Evolutionary conservation across 352 stramenopile genomes (phyloP).

Genomic region (Globisporangium nagaii): DNA sequence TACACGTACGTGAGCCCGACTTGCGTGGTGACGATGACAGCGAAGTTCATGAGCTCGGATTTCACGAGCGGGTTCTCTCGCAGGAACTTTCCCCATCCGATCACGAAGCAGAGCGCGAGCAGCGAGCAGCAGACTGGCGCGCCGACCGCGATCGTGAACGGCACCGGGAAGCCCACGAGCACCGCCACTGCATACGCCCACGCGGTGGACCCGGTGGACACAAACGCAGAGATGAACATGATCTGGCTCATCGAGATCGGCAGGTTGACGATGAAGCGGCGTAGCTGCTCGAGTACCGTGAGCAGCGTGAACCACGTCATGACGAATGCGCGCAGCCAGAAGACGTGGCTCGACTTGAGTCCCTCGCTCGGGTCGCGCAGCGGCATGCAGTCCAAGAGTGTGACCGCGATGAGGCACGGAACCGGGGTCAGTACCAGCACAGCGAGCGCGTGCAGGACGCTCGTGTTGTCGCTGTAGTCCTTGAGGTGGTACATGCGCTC

Average conservation of each 20-base stretch:
- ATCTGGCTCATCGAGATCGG: neutral
- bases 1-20: slow-evolving; percentile 21
- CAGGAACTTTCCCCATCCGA: neutral
- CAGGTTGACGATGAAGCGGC: neutral
- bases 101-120: neutral
- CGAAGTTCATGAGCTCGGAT: slow-evolving; percentile 1
- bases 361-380: neutral
- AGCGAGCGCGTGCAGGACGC: neutral
- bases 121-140: neutral
- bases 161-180: neutral
- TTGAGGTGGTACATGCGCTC: slow-evolving; percentile 3
- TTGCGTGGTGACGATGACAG: slow-evolving; percentile 7
- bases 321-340: neutral
- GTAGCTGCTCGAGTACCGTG: neutral
- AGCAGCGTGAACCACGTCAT: neutral
- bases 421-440: neutral
- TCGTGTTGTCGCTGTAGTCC: neutral
- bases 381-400: slow-evolving; percentile 1
- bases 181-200: slow-evolving; percentile 1
- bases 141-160: neutral
- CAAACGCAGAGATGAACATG: neutral
- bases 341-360: neutral
- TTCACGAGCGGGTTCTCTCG: neutral
- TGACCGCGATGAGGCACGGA: neutral
- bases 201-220: too few species aligned